phyloP scores from a whole-genome alignment of 2,329 filamentous ascomycete genomes.

The Talaromyces amestolkiae region DNA sequence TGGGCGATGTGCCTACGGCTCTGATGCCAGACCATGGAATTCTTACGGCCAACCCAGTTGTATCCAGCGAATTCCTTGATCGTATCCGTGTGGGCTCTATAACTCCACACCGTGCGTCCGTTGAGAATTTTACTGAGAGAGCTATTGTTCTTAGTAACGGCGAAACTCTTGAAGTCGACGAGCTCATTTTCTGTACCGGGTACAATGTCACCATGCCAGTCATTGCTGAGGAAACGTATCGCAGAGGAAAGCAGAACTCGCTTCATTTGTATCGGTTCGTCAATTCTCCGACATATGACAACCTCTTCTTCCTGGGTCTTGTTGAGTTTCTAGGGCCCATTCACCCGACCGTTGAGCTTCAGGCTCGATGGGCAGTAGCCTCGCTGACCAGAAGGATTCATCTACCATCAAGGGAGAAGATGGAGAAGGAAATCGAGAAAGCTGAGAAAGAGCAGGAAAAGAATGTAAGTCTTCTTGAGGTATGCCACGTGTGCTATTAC shows the following conservation, averaged over 20 bases:
- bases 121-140: constrained; percentile 31
- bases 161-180: constrained; percentile 32
- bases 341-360: constrained; percentile 34
- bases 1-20: constrained; percentile 32
- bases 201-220: constrained; percentile 28
- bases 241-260: constrained; percentile 20
- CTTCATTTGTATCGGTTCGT: constrained; percentile 36
- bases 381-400: constrained; percentile 28
- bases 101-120: constrained; percentile 31
- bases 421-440: constrained; percentile 27
- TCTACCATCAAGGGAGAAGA: constrained; percentile 28
- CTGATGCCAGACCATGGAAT: constrained; percentile 37
- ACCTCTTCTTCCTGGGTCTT: constrained; percentile 37
- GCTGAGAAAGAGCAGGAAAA: constrained; percentile 29
- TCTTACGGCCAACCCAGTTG: constrained; percentile 35
- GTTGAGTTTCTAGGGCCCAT: constrained; percentile 34
- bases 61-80: constrained; percentile 36
- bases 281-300: constrained; percentile 30
- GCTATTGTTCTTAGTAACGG: constrained; percentile 31
- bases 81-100: constrained; percentile 34
- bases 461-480: constrained; percentile 18
- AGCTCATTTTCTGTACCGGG: constrained; percentile 36
- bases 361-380: constrained; percentile 35
- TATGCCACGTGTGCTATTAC: not conserved
- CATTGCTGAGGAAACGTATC: constrained; percentile 23